These are phyloP conservation scores for Stellera chamaejasme DNA, from an alignment of 345 rosid species.

Conservation along the genomic window DNA sequence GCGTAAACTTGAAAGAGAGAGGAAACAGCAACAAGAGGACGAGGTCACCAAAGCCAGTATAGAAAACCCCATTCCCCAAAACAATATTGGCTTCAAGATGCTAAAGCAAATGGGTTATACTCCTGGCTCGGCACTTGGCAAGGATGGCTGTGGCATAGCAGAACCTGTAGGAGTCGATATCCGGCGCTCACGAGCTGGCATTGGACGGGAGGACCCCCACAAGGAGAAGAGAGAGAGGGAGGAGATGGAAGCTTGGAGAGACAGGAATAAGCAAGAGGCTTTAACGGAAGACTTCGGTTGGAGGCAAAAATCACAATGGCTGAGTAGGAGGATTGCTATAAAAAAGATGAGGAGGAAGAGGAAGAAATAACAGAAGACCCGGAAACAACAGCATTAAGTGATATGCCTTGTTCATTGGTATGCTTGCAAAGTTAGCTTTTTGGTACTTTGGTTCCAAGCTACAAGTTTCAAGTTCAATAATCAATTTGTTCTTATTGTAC, in stretches of 20 bases:
- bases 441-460: no score
- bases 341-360: conserved; percentile 61
- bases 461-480: no score
- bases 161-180: conserved; percentile 80
- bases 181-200: conserved; percentile 79
- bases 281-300: conserved; percentile 81
- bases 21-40: conserved; percentile 71
- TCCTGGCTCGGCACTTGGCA: conserved; percentile 85
- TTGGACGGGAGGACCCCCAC: conserved; percentile 74
- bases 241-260: conserved; percentile 49
- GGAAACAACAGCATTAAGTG: no score
- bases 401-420: no score
- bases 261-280: conserved; percentile 45
- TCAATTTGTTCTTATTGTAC: no score
- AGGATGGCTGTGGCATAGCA: conserved; percentile 58
- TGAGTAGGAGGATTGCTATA: conserved; percentile 45
- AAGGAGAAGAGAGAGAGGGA: conserved; percentile 77
- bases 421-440: no score
- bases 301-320: conserved; percentile 80
- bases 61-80: conserved; percentile 72
- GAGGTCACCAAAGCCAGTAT: conserved; percentile 56
- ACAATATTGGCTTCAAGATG: conserved; percentile 84
- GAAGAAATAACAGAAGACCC: conserved; percentile 59
- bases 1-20: conserved; percentile 64
- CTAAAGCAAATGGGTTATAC: conserved; percentile 89